Conservation (phyloP, 768 basidiomycete species). For the Pulveroboletus sp. region DNA sequence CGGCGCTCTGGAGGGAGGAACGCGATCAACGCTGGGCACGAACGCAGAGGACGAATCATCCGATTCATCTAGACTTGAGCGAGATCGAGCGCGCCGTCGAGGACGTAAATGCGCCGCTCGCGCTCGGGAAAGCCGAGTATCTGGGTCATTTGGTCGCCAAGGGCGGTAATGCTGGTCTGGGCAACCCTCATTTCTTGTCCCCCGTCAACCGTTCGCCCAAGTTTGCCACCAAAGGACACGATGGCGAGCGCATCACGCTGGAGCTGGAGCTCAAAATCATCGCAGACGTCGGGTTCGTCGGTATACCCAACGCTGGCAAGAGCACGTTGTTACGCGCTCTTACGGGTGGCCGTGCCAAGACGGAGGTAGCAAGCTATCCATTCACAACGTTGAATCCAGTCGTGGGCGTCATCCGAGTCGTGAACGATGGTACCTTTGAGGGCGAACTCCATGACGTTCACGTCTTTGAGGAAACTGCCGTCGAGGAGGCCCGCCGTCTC, state of each 20-base stretch:
- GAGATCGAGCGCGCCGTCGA: conserved; percentile 37
- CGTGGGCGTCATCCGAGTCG: conserved; percentile 83
- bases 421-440: conserved; percentile 72
- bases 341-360: conserved; percentile 79
- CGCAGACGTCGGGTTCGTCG: conserved; percentile 94
- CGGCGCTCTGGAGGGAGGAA: conserved; percentile 54
- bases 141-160: conserved; percentile 63
- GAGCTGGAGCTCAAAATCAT: conserved; percentile 88
- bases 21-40: conserved; percentile 49
- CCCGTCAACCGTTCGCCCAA: conserved; percentile 74
- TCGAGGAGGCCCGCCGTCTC: conserved; percentile 44
- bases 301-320: conserved; percentile 92
- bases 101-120: conserved; percentile 50
- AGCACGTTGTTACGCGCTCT: conserved; percentile 88
- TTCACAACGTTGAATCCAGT: conserved; percentile 97
- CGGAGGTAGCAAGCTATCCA: conserved; percentile 83
- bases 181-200: conserved; percentile 83
- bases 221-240: conserved; percentile 74
- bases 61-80: conserved; percentile 61
- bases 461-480: conserved; percentile 62
- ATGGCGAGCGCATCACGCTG: conserved; percentile 72
- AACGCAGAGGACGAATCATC: conserved; percentile 37
- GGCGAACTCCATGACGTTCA: conserved; percentile 46
- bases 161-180: conserved; percentile 79
- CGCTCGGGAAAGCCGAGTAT: conserved; percentile 46